Conservation (phyloP, 2,329 filamentous ascomycete species). For the Colletotrichum gigasporum region DNA sequence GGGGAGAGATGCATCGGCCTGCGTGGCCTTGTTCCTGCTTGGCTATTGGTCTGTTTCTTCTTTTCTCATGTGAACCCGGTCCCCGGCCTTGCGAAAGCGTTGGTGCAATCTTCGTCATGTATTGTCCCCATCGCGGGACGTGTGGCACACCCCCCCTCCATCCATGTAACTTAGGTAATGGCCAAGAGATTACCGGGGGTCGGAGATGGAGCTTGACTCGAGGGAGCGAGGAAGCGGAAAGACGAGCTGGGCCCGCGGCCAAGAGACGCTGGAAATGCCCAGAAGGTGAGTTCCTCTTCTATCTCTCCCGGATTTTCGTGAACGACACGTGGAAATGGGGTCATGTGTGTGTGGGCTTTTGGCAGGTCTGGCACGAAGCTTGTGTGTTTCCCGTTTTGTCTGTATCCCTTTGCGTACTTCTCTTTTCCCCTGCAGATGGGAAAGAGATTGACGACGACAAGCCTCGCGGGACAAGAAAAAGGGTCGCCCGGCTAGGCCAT, state of each 20-base stretch:
- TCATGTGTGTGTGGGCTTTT: too few species aligned
- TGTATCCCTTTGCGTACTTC: too few species aligned
- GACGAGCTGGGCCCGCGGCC: slow-evolving; percentile 2
- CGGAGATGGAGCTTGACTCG: neutral
- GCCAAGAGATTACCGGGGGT: neutral
- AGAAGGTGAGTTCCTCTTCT: neutral
- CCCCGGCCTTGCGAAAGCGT: neutral
- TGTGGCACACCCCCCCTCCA: neutral
- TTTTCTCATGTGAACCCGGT: too few species aligned
- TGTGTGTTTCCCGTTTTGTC: too few species aligned
- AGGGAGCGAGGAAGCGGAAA: too few species aligned
- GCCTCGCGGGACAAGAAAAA: neutral
- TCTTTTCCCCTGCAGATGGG: neutral
- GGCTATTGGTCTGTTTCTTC: neutral
- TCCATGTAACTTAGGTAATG: slow-evolving; percentile 14
- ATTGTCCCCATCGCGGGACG: neutral
- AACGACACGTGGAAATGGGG: too few species aligned
- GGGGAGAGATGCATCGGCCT: too few species aligned
- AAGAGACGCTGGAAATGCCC: neutral
- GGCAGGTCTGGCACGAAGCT: too few species aligned
- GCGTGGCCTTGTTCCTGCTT: neutral
- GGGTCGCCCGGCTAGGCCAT: neutral
- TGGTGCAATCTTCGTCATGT: slow-evolving; percentile 1
- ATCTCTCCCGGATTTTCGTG: too few species aligned
- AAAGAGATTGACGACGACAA: neutral